phyloP scores from a whole-genome alignment of 2,329 filamentous ascomycete species.

The Alternaria arborescens region DNA sequence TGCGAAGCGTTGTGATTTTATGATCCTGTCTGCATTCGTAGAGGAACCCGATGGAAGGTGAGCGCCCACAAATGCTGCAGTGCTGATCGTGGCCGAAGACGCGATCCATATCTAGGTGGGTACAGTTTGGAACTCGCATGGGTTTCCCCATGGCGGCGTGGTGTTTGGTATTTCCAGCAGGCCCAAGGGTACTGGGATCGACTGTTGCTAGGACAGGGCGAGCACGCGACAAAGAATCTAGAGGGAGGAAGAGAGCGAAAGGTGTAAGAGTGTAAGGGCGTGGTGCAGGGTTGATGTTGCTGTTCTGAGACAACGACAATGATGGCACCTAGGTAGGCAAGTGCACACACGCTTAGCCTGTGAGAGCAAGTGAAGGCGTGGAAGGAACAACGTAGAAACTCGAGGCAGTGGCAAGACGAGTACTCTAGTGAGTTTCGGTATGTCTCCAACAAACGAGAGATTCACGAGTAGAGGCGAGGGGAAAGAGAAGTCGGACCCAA shows the following conservation, averaged over 20 bases:
- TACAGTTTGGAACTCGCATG: constrained; percentile 60
- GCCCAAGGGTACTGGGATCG: neutral
- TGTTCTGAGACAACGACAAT: neutral
- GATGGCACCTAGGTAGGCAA: neutral
- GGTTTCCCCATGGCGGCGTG: constrained; percentile 31
- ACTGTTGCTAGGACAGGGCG: neutral
- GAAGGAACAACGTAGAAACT: constrained; percentile 13
- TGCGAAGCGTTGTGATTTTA: constrained; percentile 16
- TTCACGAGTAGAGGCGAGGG: neutral
- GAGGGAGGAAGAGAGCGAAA: constrained; percentile 1
- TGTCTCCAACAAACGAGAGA: neutral
- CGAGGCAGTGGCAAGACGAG: neutral
- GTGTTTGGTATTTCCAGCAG: constrained; percentile 30
- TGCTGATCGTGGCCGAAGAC: constrained; percentile 61
- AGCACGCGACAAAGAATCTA: neutral
- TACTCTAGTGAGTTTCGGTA: neutral
- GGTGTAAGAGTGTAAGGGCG: constrained; percentile 2
- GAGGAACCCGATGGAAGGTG: constrained; percentile 72
- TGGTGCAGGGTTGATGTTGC: neutral
- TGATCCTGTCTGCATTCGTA: constrained; percentile 75
- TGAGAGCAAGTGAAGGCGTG: constrained; percentile 3
- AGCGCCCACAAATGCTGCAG: constrained; percentile 67
- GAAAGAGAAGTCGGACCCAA: neutral
- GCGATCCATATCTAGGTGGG: constrained; percentile 73
- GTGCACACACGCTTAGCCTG: neutral